A percentile compares a stretch with the other conserved stretches of the same genome.
Conservation (phyloP, 108 stramenopile species). For the Fragilariopsis cylindrus region DNA sequence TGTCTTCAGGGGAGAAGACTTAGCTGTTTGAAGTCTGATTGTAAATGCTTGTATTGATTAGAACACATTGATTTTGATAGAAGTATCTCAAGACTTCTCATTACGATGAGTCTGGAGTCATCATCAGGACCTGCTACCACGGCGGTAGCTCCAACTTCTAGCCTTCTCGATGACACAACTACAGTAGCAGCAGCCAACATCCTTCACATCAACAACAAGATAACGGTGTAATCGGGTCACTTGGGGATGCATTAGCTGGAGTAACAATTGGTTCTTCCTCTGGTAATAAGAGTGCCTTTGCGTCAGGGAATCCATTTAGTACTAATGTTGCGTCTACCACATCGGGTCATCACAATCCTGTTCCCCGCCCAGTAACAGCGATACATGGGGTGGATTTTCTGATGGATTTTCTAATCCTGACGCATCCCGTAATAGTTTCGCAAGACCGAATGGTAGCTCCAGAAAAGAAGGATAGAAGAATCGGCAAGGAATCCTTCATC, state of each 20-base stretch:
- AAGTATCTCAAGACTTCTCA: slow-evolving; percentile 12
- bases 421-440: slow-evolving; percentile 14
- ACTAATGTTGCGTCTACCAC: background rate
- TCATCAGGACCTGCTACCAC: slow-evolving; percentile 17
- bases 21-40: background rate
- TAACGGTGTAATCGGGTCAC: slow-evolving; percentile 34
- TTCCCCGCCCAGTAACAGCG: background rate
- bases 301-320: slow-evolving; percentile 23
- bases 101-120: slow-evolving; percentile 33
- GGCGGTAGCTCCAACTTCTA: slow-evolving; percentile 11
- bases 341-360: background rate
- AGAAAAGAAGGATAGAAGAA: background rate
- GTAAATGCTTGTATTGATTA: slow-evolving; percentile 5
- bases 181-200: background rate
- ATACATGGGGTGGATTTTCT: slow-evolving; percentile 19
- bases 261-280: slow-evolving; percentile 33
- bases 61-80: background rate
- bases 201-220: background rate
- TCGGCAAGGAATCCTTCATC: background rate
- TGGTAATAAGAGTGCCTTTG: slow-evolving; percentile 27
- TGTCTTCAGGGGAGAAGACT: background rate
- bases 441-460: background rate
- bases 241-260: slow-evolving; percentile 51
- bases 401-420: slow-evolving; percentile 7
- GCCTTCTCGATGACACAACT: slow-evolving; percentile 14